Percentiles rank a stretch among this genome's conserved stretches.
These are phyloP conservation scores for Xylaria intraflava DNA, from an alignment of 495 filamentous ascomycete species.

Conservation along the genomic window DNA sequence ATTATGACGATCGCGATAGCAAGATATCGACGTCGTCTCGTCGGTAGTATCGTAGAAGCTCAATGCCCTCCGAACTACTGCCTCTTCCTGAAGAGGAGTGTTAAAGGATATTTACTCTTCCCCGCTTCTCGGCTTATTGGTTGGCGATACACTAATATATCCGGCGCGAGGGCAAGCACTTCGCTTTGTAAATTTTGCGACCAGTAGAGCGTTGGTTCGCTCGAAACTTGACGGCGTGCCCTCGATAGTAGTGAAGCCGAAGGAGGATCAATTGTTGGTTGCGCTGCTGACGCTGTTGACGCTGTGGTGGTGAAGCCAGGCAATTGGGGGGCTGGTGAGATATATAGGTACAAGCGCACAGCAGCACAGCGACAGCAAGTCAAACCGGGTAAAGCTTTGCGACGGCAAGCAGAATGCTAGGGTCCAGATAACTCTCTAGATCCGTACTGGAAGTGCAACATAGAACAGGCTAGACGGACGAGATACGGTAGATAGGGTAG, in stretches of 20 bases:
- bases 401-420: neutral
- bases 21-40: neutral
- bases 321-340: slow-evolving; percentile 4
- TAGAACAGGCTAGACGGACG: neutral
- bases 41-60: slow-evolving; percentile 8
- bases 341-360: slow-evolving; percentile 9
- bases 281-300: neutral
- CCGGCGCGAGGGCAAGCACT: no score
- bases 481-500: neutral
- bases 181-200: no score
- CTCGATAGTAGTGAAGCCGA: slow-evolving; percentile 1
- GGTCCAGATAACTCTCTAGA: neutral
- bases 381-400: slow-evolving; percentile 1
- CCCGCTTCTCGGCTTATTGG: slow-evolving; percentile 7
- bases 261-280: neutral
- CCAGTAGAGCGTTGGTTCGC: neutral
- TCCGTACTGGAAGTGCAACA: neutral
- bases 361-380: no score
- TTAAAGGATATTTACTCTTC: neutral
- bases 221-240: neutral
- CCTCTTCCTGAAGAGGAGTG: neutral
- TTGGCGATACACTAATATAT: no score
- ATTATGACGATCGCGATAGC: slow-evolving; percentile 10
- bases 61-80: slow-evolving; percentile 2
- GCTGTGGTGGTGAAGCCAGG: neutral